Evolutionary conservation across 202 grass and related monocot species (phyloP).

Genomic region (Carex arenaria): DNA sequence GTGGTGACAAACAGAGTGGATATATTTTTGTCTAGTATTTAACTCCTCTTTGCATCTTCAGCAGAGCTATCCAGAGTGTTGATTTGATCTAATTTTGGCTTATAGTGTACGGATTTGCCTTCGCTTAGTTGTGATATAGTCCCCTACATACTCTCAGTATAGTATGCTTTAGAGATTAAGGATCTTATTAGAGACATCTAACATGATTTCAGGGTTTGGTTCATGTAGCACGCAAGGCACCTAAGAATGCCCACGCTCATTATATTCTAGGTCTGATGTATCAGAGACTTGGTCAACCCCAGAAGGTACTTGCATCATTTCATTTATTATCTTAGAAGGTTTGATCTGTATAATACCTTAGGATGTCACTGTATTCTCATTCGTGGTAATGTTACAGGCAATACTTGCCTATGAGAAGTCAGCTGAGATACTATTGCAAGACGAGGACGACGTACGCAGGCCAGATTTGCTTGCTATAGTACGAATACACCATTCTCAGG

Average conservation of each 20-base stretch:
- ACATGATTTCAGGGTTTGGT: slow-evolving; percentile 63
- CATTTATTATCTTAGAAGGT: not conserved
- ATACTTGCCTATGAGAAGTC: slow-evolving; percentile 86
- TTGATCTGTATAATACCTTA: slow-evolving; percentile 4
- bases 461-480: slow-evolving; percentile 87
- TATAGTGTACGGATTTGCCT: not conserved
- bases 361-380: slow-evolving; percentile 19
- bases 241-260: slow-evolving; percentile 95
- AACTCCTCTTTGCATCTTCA: not conserved
- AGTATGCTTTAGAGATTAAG: not conserved
- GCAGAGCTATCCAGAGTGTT: not conserved
- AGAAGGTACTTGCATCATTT: slow-evolving; percentile 56
- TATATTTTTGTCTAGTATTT: not conserved
- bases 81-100: not conserved
- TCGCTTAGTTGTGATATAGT: slow-evolving; percentile 1
- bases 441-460: slow-evolving; percentile 82
- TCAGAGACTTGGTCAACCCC: slow-evolving; percentile 96
- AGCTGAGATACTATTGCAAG: slow-evolving; percentile 84
- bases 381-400: slow-evolving; percentile 52
- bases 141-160: not conserved
- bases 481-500: slow-evolving; percentile 95
- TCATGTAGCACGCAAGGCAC: slow-evolving; percentile 80
- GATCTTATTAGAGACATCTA: slow-evolving; percentile 7
- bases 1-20: too few species aligned
- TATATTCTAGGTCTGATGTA: slow-evolving; percentile 98